Evolutionary conservation across 78 protist genomes (phyloP).

Genomic region (Creolimax fragrantissima): DNA sequence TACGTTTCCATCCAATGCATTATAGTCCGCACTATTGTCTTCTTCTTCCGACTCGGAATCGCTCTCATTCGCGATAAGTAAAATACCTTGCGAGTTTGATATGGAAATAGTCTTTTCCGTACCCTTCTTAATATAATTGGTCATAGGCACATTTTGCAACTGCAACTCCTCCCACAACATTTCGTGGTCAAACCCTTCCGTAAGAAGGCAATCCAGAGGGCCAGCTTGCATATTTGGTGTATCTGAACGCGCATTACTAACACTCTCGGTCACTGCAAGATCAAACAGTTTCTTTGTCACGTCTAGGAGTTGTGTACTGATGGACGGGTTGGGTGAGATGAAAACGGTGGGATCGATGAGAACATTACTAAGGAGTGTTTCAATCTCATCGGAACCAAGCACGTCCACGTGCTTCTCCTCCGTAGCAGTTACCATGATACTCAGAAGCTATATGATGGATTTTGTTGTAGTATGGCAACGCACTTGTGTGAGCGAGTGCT

Average conservation of each 20-base stretch:
- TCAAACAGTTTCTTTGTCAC: not conserved
- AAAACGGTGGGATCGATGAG: not conserved
- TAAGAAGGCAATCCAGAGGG: not conserved
- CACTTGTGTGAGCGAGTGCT: too few species aligned
- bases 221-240: not conserved
- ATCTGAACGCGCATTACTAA: not conserved
- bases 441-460: not conserved
- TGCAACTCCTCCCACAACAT: not conserved
- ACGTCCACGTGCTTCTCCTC: not conserved
- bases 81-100: not conserved
- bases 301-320: not conserved
- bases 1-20: too few species aligned
- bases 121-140: not conserved
- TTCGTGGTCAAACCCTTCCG: not conserved
- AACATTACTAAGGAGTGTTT: not conserved
- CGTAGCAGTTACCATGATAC: not conserved
- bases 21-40: not conserved
- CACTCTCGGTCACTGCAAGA: not conserved
- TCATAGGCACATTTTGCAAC: conserved; percentile 11
- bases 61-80: not conserved
- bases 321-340: not conserved
- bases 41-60: not conserved
- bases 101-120: not conserved
- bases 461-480: too few species aligned
- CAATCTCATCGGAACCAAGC: not conserved